Evolutionary conservation across 306 rosid genomes (phyloP).

Genomic region (Citrullus mucosospermus): DNA sequence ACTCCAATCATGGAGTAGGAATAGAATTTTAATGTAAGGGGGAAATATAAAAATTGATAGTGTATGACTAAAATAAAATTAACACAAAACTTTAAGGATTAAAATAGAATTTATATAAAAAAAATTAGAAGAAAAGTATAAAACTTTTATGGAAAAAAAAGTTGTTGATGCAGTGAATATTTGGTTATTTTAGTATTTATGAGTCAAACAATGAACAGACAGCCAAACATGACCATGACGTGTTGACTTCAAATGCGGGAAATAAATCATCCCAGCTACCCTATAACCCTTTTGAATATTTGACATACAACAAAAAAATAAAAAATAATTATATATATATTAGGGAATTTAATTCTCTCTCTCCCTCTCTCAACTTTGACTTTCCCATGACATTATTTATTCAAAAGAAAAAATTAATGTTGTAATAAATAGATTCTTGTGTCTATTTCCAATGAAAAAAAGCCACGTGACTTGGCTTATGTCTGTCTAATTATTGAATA

Average conservation of each 20-base stretch:
- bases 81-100: too few species aligned
- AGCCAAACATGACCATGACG: slow-evolving; percentile 3
- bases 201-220: not conserved
- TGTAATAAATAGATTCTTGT: not conserved
- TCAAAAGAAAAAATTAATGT: not conserved
- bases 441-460: not conserved
- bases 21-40: too few species aligned
- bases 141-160: too few species aligned
- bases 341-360: not conserved
- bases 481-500: not conserved
- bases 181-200: not conserved
- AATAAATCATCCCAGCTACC: not conserved
- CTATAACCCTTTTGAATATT: not conserved
- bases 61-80: not conserved
- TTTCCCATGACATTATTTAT: not conserved
- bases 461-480: not conserved
- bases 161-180: not conserved
- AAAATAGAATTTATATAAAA: not conserved
- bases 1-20: too few species aligned
- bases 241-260: not conserved
- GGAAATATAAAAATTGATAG: not conserved
- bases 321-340: not conserved
- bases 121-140: too few species aligned
- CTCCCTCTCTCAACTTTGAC: not conserved
- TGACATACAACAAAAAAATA: not conserved